Evolutionary conservation across 495 filamentous ascomycete species (phyloP), one percentile per base, ranked within the genome.

Genomic region (Penicillium macrosclerotiorum): DNA sequence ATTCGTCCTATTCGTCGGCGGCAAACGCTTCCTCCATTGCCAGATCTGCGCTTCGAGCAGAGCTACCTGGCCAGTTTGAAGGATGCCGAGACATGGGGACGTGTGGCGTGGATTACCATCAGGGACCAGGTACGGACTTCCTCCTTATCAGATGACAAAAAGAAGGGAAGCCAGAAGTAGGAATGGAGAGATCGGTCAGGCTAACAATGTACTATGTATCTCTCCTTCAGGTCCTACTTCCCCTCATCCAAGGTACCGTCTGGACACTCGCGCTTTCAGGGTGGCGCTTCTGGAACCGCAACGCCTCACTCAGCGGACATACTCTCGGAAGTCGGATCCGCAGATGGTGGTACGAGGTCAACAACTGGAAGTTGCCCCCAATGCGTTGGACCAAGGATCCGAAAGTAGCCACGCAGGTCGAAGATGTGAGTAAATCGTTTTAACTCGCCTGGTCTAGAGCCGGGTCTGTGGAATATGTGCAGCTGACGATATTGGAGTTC

Each of bases 41-140:
- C 93, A 1, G 93, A 98, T 67, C 69, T 98, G 52, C 77, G 93
- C 38, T 97, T 97, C 65, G 93, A 98, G 73, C 93, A 98, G 77
- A 95, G 90, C 69, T 97, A 97, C 60, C 74, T 98, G 30, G 84
- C 84, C 36, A 91, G 89, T 62, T 81, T 98, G 42, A 79, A 81
- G 52, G 73, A 78, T 37, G 88, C 88, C 16, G 78, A 93, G 45
- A 83, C 80, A 19, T 88, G 80, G 82, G 81, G 84, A 66, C 79
- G 79, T 50, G 78, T 98, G 26, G 77, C 76, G 18, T 88, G 81
- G 78, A 92, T 97, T 50, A 97, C 93, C 14, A 60, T 85, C 36
- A 68, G 89, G 56, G 93, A 97, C 66, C 92, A 97, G 79, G 86
- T 94, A 63, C 5, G 62, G 49, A 27, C n/a, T 31, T 8, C 20